These are phyloP conservation scores for Terfezia boudieri DNA, from an alignment of 495 filamentous ascomycete genomes.

Conservation along the genomic window DNA sequence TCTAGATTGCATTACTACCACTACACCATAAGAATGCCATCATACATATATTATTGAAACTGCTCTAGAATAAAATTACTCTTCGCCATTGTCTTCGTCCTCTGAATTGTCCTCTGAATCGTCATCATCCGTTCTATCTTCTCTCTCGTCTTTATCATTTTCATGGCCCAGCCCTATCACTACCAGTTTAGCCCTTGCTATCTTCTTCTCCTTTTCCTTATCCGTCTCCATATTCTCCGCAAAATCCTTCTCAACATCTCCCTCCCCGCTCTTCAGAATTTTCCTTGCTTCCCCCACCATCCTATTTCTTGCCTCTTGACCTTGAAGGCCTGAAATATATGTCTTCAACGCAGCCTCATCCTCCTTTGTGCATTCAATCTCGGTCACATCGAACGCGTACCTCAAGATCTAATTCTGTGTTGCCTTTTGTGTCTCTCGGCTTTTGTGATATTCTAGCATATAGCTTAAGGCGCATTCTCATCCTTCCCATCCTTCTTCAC, in stretches of 20 bases:
- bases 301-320: constrained; percentile 9
- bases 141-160: constrained; percentile 7
- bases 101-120: neutral
- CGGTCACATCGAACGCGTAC: constrained; percentile 7
- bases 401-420: constrained; percentile 20
- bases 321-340: constrained; percentile 15
- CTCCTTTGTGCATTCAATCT: neutral
- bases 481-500: neutral
- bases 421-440: constrained; percentile 10
- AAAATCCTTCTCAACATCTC: constrained; percentile 5
- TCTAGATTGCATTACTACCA: no score
- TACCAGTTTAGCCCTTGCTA: constrained; percentile 16
- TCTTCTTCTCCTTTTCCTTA: neutral
- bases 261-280: constrained; percentile 7
- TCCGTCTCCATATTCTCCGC: neutral
- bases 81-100: no score
- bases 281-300: constrained; percentile 12
- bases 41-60: no score
- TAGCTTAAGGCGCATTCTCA: constrained; percentile 5
- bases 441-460: constrained; percentile 7
- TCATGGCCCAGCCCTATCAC: constrained; percentile 13
- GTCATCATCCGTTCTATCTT: neutral
- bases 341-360: constrained; percentile 7
- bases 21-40: no score
- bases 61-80: no score